phyloP scores from a whole-genome alignment of 2,329 filamentous ascomycete species.

The Diplodia corticola region DNA sequence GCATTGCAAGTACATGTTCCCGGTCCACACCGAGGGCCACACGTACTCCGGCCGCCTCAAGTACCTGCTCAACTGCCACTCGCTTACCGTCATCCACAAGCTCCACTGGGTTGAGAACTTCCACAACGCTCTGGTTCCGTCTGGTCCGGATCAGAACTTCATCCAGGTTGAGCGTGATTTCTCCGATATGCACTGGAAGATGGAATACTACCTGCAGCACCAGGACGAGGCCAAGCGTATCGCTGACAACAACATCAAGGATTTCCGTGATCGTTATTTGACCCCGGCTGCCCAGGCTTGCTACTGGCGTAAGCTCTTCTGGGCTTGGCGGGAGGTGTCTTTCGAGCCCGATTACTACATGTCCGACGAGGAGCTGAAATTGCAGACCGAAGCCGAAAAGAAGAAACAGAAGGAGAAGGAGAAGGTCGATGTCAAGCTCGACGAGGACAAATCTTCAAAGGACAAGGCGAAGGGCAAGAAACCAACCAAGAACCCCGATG shows the following conservation, averaged over 20 bases:
- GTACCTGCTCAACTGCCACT: constrained; percentile 39
- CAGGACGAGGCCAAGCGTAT: constrained; percentile 48
- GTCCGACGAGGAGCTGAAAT: constrained; percentile 14
- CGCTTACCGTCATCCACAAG: constrained; percentile 52
- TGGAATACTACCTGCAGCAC: constrained; percentile 39
- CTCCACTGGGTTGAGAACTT: constrained; percentile 53
- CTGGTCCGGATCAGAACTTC: constrained; percentile 52
- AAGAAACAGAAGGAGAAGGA: constrained; percentile 18
- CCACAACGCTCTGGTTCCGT: constrained; percentile 46
- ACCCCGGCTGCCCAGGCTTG: constrained; percentile 57
- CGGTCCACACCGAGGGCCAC: constrained; percentile 29
- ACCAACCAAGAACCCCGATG: constrained; percentile 5
- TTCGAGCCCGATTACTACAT: constrained; percentile 28
- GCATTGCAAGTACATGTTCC: constrained; percentile 29
- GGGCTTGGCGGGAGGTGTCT: constrained; percentile 40
- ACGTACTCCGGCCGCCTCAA: constrained; percentile 37
- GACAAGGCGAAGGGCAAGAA: constrained; percentile 10
- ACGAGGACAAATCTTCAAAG: constrained; percentile 10
- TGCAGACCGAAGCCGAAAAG: constrained; percentile 8
- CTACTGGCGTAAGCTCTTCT: constrained; percentile 55
- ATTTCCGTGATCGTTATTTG: constrained; percentile 55
- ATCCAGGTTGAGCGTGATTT: constrained; percentile 51
- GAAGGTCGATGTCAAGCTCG: constrained; percentile 14
- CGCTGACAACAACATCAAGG: constrained; percentile 49
- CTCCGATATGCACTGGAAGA: constrained; percentile 40